Conservation (phyloP, 805 yeast genomes). For the Myxozyma mucilagina region DNA sequence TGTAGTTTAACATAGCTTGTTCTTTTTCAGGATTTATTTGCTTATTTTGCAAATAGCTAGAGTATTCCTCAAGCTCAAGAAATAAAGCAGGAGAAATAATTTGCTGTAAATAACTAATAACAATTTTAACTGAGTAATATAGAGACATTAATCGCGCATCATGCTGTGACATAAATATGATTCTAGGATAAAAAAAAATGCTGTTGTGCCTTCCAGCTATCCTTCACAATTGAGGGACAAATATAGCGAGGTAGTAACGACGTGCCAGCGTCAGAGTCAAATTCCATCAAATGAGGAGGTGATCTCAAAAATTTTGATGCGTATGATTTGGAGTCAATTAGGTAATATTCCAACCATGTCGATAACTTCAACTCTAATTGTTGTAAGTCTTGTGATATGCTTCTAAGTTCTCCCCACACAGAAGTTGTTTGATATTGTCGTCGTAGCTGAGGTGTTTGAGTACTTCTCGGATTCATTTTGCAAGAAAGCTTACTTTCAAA, state of each 20-base stretch:
- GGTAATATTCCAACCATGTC: constrained; percentile 7
- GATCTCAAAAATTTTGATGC: background rate
- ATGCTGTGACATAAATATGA: constrained; percentile 9
- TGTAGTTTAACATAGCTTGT: background rate
- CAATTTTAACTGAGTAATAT: constrained; percentile 1
- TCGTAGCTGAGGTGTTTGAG: constrained; percentile 1
- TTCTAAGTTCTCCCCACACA: constrained; percentile 1
- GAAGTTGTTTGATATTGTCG: background rate
- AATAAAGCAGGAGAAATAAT: constrained; percentile 1
- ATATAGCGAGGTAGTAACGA: background rate
- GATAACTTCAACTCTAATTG: background rate
- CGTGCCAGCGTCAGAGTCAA: background rate
- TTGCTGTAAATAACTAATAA: constrained; percentile 7
- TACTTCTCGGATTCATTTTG: background rate
- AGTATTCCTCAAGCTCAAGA: background rate
- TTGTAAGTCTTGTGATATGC: background rate
- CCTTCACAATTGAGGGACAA: background rate
- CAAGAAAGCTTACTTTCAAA: background rate
- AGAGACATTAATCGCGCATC: constrained; percentile 11
- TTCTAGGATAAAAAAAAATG: constrained; percentile 17
- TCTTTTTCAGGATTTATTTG: background rate
- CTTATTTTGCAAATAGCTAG: background rate
- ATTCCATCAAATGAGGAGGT: background rate
- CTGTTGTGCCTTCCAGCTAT: constrained; percentile 1
- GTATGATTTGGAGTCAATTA: background rate